Conservation (phyloP, 441 rosid species). For the Erodium trifolium region DNA sequence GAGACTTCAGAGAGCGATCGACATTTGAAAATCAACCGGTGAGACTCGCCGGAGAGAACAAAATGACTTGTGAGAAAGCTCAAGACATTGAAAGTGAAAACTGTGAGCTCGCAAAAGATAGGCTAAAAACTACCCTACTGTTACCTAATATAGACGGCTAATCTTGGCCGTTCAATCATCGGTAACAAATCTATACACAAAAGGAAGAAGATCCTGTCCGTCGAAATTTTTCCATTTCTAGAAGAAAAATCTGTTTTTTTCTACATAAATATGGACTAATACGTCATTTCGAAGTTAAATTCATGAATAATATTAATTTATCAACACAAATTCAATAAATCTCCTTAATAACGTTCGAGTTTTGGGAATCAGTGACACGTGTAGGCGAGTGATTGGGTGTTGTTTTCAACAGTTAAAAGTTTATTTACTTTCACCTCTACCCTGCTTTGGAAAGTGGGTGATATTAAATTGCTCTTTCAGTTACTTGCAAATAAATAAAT, state of each 20-base stretch:
- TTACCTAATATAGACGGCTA: neutral
- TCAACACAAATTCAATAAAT: neutral
- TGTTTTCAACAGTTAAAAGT: neutral
- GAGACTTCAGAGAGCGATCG: conserved; percentile 2
- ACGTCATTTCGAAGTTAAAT: too few species aligned
- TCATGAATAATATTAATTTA: neutral
- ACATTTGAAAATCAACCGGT: neutral
- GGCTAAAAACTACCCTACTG: neutral
- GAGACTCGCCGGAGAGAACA: conserved; percentile 6
- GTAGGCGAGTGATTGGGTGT: neutral
- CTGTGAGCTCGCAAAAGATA: conserved; percentile 5
- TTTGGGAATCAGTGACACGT: neutral
- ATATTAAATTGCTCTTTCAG: neutral
- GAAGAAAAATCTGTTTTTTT: neutral
- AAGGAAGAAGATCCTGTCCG: neutral
- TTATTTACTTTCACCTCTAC: neutral
- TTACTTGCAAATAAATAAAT: neutral
- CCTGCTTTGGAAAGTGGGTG: neutral
- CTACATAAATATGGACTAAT: neutral
- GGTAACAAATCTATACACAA: too few species aligned
- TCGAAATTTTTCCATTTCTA: neutral
- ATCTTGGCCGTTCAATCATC: neutral
- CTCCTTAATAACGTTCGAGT: neutral
- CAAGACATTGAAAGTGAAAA: neutral
- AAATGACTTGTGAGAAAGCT: neutral